Percentiles rank a stretch among this genome's conserved stretches.
Evolutionary conservation across 306 rosid genomes (phyloP).

Genomic region (Castanopsis chinensis): DNA sequence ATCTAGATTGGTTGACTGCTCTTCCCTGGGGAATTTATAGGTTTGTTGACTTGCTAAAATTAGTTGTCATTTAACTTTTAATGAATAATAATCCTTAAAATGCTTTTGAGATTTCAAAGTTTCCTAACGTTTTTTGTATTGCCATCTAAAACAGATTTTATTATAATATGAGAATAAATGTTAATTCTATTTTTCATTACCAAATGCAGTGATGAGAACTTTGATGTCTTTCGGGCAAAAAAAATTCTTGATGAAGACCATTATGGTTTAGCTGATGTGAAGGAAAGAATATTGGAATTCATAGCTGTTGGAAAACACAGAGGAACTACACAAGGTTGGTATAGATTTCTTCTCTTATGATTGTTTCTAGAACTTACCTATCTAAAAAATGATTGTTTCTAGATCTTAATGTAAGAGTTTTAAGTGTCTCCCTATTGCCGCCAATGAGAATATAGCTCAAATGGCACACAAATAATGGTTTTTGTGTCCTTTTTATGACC

Average conservation of each 20-base stretch:
- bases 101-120: constrained; percentile 3
- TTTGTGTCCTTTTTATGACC: background rate
- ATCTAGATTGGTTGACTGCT: too few species aligned
- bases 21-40: constrained; percentile 89
- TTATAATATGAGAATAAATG: background rate
- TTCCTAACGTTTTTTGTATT: background rate
- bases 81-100: background rate
- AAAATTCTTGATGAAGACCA: constrained; percentile 96
- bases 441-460: too few species aligned
- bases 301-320: constrained; percentile 97
- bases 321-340: constrained; percentile 85
- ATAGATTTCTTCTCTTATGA: constrained; percentile 16
- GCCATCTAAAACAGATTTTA: background rate
- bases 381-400: too few species aligned
- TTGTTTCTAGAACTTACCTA: background rate
- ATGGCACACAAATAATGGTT: background rate
- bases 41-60: constrained; percentile 37
- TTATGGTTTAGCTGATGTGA: constrained; percentile 92
- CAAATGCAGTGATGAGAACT: constrained; percentile 84
- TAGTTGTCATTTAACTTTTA: constrained; percentile 4
- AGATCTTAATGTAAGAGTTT: background rate
- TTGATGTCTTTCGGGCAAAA: constrained; percentile 83
- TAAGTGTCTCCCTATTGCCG: background rate
- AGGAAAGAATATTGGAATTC: constrained; percentile 94
- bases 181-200: constrained; percentile 3